Percentiles rank a stretch among this genome's conserved stretches.
phyloP scores from a whole-genome alignment of 768 basidiomycete genomes.

The Hydnomerulius pinastri region DNA sequence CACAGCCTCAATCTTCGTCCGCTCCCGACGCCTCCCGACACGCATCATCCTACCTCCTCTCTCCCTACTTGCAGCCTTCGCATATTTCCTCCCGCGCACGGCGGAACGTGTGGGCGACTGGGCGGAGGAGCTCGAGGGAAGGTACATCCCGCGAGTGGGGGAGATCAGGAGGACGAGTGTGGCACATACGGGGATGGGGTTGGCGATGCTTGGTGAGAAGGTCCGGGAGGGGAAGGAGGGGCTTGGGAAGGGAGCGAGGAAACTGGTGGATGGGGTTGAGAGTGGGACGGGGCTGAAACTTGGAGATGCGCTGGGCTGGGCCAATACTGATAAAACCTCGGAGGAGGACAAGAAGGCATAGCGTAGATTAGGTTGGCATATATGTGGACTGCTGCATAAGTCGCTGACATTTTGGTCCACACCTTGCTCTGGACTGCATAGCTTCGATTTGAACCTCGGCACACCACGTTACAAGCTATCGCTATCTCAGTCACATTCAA shows the following conservation, averaged over 20 bases:
- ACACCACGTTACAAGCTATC: too few relatives aligned
- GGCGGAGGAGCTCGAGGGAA: conserved; percentile 67
- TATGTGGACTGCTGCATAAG: too few relatives aligned
- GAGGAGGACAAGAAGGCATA: conserved; percentile 17
- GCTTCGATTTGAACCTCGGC: not conserved
- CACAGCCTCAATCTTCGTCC: conserved; percentile 83
- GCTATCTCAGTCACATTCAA: too few relatives aligned
- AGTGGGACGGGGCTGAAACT: conserved; percentile 74
- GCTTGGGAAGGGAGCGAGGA: conserved; percentile 45
- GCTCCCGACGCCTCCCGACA: conserved; percentile 68
- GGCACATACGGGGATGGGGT: conserved; percentile 60
- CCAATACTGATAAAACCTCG: conserved; percentile 20
- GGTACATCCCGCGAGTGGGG: conserved; percentile 67
- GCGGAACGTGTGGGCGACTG: conserved; percentile 68
- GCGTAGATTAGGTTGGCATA: too few relatives aligned
- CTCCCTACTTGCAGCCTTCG: conserved; percentile 66
- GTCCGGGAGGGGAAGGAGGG: conserved; percentile 47
- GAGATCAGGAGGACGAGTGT: conserved; percentile 66
- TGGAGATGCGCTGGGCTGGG: conserved; percentile 55
- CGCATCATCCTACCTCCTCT: conserved; percentile 77
- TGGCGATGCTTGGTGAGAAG: conserved; percentile 56
- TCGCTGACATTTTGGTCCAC: too few relatives aligned
- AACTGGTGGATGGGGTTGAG: conserved; percentile 58
- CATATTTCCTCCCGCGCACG: conserved; percentile 88
- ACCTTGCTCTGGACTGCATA: not conserved